phyloP scores from a whole-genome alignment of 139 green algal species.

The Spirogloea muscicola region DNA sequence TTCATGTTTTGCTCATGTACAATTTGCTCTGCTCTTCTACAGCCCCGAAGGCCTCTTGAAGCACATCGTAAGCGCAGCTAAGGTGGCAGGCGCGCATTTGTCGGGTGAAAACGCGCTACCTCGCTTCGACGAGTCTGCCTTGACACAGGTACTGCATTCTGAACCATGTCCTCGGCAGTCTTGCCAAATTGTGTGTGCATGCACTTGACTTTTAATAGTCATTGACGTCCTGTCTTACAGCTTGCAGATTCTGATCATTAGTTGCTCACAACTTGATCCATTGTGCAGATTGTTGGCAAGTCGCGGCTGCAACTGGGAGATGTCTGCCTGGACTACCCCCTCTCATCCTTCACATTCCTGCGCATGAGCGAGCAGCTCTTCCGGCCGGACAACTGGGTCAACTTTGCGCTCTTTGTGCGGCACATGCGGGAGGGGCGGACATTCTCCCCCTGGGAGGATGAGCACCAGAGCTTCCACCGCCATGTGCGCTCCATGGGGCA shows the following conservation, averaged over 20 bases:
- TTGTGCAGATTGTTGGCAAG: slow-evolving; percentile 36
- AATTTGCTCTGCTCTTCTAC: too few species aligned
- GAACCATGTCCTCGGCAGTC: background rate
- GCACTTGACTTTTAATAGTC: background rate
- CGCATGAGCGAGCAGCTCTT: slow-evolving; percentile 48
- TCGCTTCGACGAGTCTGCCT: slow-evolving; percentile 64
- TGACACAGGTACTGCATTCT: slow-evolving; percentile 57
- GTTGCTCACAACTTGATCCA: background rate
- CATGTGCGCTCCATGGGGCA: slow-evolving; percentile 19
- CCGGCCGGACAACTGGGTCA: slow-evolving; percentile 43
- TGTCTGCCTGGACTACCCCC: slow-evolving; percentile 17
- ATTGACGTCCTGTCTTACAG: slow-evolving; percentile 27
- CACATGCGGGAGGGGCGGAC: slow-evolving; percentile 39
- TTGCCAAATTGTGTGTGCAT: background rate
- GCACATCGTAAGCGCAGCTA: slow-evolving; percentile 43
- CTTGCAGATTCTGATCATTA: background rate
- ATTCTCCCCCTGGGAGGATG: slow-evolving; percentile 30
- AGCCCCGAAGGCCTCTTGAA: slow-evolving; percentile 75
- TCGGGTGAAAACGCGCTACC: slow-evolving; percentile 94
- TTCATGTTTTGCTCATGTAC: too few species aligned
- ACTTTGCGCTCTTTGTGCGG: slow-evolving; percentile 48
- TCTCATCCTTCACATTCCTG: slow-evolving; percentile 51
- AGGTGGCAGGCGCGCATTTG: slow-evolving; percentile 68
- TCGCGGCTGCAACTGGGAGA: slow-evolving; percentile 35
- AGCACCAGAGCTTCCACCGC: slow-evolving; percentile 8